Evolutionary conservation across 805 yeast genomes (phyloP), one percentile per base, ranked within the genome.

Genomic region (Metschnikowia orientalis): DNA sequence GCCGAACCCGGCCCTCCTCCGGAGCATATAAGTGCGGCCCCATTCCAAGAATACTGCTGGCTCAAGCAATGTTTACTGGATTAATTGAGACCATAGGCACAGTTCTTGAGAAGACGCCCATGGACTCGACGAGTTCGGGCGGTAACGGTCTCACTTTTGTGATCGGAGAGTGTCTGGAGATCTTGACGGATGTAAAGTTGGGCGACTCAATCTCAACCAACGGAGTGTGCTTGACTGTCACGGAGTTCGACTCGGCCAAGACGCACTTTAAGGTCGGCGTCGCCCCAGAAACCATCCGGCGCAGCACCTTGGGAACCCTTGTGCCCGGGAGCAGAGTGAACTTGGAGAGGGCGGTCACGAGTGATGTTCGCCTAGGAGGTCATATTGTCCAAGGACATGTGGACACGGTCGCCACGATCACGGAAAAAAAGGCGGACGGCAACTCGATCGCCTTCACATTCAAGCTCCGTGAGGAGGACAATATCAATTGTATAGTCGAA

Each of bases 381-480:
- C 99, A 92, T 58, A 76, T 90, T 43, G 99, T 92, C 2, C 98
- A 92, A 51, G 99, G 98, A 5, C 99, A 92, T 62, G 87, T 92
- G 18, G 99, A 92, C 56, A 85, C 96, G 0, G 71, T 81, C 21
- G 96, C 96, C 2, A 57, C 55, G 21, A 81, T 90, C 23, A 69
- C 71, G 2, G 56, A 59, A 1, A 68, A 59, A 17, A 58, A 44
- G 7, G 61, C 73, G 1, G 97, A 89, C 51, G 82, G 78, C 2
- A 85, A 87, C 56, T 80, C 97, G 1, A 63, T 87, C 20, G 68
- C 80, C 3, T 82, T 78, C 55, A 81, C 85, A 3, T 89, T 90
- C 59, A 58, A 75, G 56, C 68, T 87, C 33, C 67, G 82, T 38
- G 92, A 87, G 40, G 47, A 54, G 12, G 70, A 75, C 30, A 69